Base-by-base conservation (phyloP, 352 stramenopile species). In the Phytopythium montanum region DNA sequence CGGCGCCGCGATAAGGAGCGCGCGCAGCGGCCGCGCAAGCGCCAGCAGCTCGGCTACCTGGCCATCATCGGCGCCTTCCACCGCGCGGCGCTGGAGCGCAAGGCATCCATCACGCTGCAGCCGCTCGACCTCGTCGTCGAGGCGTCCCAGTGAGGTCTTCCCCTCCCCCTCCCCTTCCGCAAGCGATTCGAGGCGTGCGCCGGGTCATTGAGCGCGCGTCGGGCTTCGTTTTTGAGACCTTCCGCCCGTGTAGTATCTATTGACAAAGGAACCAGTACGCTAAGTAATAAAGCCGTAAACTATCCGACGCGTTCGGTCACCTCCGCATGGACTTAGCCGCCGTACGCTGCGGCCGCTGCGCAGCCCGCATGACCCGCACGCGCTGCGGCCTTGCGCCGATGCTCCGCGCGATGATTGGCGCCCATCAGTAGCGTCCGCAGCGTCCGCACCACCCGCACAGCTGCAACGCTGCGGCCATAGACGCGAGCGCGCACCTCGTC, bases 1-100 rank as follows among this genome's bases (percentile, higher is more conserved):
- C 66, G 75, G 34, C 73, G 73, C 19, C 65, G 68, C 29, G 81
- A 83, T 33, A 74, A 67, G 31, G 75, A 90, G 54, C 73, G 75
- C 23, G 68, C 60, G 23, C 67, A 79, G 45, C 75, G 64, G 21
- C 69, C 79, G 39, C 68, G 76, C 52, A 82, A 81, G 75, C 67
- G 80, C 41, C 73, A 88, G 59, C 80, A 94, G 39, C 66, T 94
- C 54, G 90, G 74, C 62, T 92, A 86, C 60, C 90, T 91, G 59
- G 82, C 85, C 36, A 94, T 94, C 56, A 69, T 87, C 33, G 76
- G 80, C 13, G 85, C 85, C 4, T 94, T 94, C 64, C 85, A 94
- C 41, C 85, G 82, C 42, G 85, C 85, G 5, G 77, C 80, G 7
- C 79, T 80, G 54, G 82, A 94, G 63, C 80, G 85, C 55, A 66